Evolutionary conservation across 2,329 filamentous ascomycete species (phyloP), one percentile per base, ranked within the genome.

Genomic region (Dothideomycetes sp.): DNA sequence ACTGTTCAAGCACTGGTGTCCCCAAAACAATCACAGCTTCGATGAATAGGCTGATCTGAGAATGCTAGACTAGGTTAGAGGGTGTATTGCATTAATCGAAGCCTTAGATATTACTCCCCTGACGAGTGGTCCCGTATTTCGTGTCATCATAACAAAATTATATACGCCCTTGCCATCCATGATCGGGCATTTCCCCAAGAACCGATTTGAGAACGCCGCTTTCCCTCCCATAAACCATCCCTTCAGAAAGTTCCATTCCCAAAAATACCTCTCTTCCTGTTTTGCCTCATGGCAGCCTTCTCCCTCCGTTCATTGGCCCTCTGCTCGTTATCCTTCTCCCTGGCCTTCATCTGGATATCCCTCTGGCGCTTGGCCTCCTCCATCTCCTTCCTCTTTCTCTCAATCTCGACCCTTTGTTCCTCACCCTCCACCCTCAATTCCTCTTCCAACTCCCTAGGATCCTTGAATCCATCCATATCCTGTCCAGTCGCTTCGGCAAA

Each of bases 401-500:
- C 53, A 41, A 64, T 55, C 35, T 55, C 54, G 24, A 55, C 53
- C 34, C 56, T 49, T 33, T 53, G 51, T 34, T 56, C 53, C 42
- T 53, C 47, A 39, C 54, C 51, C 16, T 49, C 47, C 36, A 52
- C 47, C 13, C 49, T 46, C 28, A 62, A 56, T 18, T 60, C 56
- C 15, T 55, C 51, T 18, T 61, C 53, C 7, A 61, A 52, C 33
- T 58, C 54, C 49, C 6, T 55, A 50, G 43, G 59, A 59, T 55
- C 53, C 27, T 51, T 59, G 48, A 68, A 68, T 0, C 52, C 51
- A 0, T 51, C 53, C 2, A 64, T 53, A 12, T 62, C 58, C 38
- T 48, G 52, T 34, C 51, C 65, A 7, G 56, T 57, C n/a, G 55
- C 54, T 16, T 49, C 46, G 1, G 65, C 59, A 43, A 66, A 70